A percentile compares a stretch with the other conserved stretches of the same genome.
Evolutionary conservation across 192 early-diverging fungal genomes (phyloP).

Genomic region (Coemansia sp.): DNA sequence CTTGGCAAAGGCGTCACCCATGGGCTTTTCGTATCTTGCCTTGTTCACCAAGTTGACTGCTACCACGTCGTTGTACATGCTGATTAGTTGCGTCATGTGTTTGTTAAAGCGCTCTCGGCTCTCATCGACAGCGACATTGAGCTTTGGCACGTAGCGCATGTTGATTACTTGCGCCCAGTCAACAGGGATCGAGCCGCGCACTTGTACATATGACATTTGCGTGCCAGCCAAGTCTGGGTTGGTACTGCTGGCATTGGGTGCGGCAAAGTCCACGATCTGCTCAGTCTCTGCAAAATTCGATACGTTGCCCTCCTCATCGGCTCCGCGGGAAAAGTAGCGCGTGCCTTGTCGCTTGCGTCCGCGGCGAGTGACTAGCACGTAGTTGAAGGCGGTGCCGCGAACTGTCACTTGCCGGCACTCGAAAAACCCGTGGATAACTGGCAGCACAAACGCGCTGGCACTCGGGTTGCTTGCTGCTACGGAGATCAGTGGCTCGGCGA

Average conservation of each 20-base stretch:
- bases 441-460: constrained; percentile 77
- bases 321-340: constrained; percentile 89
- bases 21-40: constrained; percentile 81
- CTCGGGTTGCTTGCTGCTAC: constrained; percentile 17
- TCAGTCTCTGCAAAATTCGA: constrained; percentile 98
- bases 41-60: constrained; percentile 94
- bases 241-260: constrained; percentile 15
- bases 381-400: constrained; percentile 70
- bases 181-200: constrained; percentile 91
- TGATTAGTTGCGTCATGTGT: constrained; percentile 43
- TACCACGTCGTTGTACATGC: constrained; percentile 76
- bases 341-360: constrained; percentile 81
- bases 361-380: constrained; percentile 78
- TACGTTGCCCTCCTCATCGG: constrained; percentile 88
- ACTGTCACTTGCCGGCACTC: constrained; percentile 57
- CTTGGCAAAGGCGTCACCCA: constrained; percentile 77
- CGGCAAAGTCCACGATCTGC: constrained; percentile 74
- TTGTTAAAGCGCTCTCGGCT: constrained; percentile 38
- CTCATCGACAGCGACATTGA: constrained; percentile 63
- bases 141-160: constrained; percentile 85
- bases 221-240: constrained; percentile 21
- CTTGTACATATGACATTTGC: constrained; percentile 81
- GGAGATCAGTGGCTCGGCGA: constrained; percentile 67
- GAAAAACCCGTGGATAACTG: constrained; percentile 87
- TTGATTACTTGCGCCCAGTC: constrained; percentile 93